Conservation (phyloP, 169 alveolate genomes). For the Eimeria falciformis region DNA sequence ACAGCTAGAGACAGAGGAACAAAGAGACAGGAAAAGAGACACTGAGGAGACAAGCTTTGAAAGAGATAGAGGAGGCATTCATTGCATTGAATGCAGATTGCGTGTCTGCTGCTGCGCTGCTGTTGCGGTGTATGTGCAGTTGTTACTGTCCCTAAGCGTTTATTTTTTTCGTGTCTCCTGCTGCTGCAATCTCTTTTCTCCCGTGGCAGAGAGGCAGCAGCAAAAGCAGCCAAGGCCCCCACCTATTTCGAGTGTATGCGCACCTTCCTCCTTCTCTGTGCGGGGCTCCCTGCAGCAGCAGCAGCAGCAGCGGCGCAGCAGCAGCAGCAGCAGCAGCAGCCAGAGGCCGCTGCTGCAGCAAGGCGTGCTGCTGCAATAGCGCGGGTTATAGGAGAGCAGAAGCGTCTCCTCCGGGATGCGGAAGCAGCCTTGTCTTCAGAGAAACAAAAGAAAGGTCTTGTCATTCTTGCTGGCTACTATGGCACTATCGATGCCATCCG, state of each 20-base stretch:
- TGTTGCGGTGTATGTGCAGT: not conserved
- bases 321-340: slow-evolving; percentile 27
- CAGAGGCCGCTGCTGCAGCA: slow-evolving; percentile 2
- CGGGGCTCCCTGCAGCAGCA: not conserved
- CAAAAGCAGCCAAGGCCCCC: not conserved
- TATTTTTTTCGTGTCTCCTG: not conserved
- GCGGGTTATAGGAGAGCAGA: not conserved
- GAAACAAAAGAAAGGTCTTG: not conserved
- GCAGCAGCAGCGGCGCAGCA: slow-evolving; percentile 1
- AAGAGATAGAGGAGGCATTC: too few species aligned
- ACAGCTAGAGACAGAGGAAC: too few species aligned
- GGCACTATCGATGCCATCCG: not conserved
- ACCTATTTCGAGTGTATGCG: not conserved
- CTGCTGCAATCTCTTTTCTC: too few species aligned
- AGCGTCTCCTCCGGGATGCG: not conserved
- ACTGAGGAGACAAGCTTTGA: too few species aligned
- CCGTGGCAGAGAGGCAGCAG: slow-evolving; percentile 7
- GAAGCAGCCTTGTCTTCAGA: not conserved
- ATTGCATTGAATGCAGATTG: too few species aligned
- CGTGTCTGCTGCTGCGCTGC: not conserved
- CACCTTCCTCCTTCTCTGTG: not conserved
- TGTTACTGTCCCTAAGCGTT: too few species aligned
- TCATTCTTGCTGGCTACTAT: not conserved
- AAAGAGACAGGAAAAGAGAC: too few species aligned
- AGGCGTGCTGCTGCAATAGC: not conserved